Base-by-base conservation (phyloP, 176 grass and related monocot species). In the Phragmites australis region DNA sequence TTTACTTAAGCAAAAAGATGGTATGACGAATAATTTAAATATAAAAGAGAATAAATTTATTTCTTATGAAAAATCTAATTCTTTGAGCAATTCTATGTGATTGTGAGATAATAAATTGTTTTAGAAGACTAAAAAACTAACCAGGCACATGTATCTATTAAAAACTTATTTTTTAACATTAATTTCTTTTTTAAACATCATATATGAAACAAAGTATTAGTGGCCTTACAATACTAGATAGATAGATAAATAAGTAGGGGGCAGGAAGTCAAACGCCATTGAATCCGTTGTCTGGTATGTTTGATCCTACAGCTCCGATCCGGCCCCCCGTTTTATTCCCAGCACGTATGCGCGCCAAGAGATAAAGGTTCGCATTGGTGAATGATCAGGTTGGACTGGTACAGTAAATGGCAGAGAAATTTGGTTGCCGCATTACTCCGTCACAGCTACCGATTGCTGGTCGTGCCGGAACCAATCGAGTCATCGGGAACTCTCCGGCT, bases 181-280 rank as follows among this genome's bases (percentile, higher is more conserved):
- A n/a, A n/a, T n/a, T n/a, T n/a, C n/a, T n/a, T n/a, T n/a, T n/a
- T n/a, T n/a, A n/a, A n/a, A n/a, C n/a, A n/a, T n/a, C n/a, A n/a
- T n/a, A n/a, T n/a, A n/a, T n/a, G n/a, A n/a, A n/a, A n/a, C n/a
- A n/a, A n/a, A n/a, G n/a, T n/a, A n/a, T n/a, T n/a, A n/a, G n/a
- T n/a, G n/a, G n/a, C n/a, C n/a, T 29, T 45, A 39, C 62, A 14
- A 40, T 17, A 25, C 13, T 13, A 44, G 41, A 81, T 71, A n/a
- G 25, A 27, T 13, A 44, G 41, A 81, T 71, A n/a, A 34, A 27
- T 37, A 7, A 40, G 41, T 32, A 8, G 76, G 81, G 42, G 60
- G 87, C 71, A 89, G 82, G 70, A 76, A 76, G 82, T 85, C 87
- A 81, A 81, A 82, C 63, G 21, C 65, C 70, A 85, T 85, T 85